Base-by-base conservation (phyloP, 805 yeast species). In the Ogataea ganodermae region DNA sequence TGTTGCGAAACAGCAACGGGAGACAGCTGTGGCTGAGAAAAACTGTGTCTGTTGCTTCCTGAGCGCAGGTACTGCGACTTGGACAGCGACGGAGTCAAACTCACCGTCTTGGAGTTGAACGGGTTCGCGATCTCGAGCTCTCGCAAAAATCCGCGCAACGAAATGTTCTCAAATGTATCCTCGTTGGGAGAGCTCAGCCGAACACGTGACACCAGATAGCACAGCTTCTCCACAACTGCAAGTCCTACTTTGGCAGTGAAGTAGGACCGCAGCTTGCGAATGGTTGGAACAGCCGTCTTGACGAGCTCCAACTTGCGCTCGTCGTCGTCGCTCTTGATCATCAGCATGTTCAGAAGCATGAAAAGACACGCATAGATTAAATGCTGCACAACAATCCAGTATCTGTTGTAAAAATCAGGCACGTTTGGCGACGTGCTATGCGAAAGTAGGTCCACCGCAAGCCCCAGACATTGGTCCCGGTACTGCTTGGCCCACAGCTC, bases 341-440 rank as follows among this genome's bases (percentile, higher is more conserved):
- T 57, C 28, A 60, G 37, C 62, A 60, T 56, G 35, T 60, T 61
- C 23, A 60, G 40, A 8, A 60, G 44, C 17, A 57, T 53, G 43
- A 60, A 60, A 14, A 60, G 44, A 47, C 62, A 59, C 1, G 63
- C 54, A 21, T 55, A 60, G 21, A 60, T 58, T 17, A 60, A 39
- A 48, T 60, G 65, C 28, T 60, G 65, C 2, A 55, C 53, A 5
- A 60, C 57, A 30, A 60, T 59, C 65, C 65, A 60, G 39, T 59
- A 56, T 31, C 52, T 33, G 26, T 55, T 58, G 50, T 59, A 60
- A 39, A 49, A 58, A 7, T 42, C 14, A 1, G 62, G 65, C 7
- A 55, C 24, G 32, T 53, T 45, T 2, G 17, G 24, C 4, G 47
- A 26, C 1, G 63, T 55, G 42, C 55, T 51, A 30, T 60, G 64